A percentile compares a stretch with the other conserved stretches of the same genome.
phyloP scores from a whole-genome alignment of 2,329 filamentous ascomycete genomes.

The Botrytis fragariae region DNA sequence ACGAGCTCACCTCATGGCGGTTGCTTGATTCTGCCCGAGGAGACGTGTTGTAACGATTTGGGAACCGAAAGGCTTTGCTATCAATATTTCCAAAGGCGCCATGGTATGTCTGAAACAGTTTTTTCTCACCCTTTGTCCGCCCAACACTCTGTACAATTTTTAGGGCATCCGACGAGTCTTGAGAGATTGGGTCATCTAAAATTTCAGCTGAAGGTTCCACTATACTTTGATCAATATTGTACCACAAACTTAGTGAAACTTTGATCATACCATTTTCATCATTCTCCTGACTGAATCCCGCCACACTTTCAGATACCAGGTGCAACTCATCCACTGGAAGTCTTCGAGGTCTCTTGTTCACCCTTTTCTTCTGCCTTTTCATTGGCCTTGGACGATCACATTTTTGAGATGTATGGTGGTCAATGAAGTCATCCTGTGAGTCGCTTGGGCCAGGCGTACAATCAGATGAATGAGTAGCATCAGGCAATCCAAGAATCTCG shows the following conservation, averaged over 20 bases:
- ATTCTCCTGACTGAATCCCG: slow-evolving; percentile 16
- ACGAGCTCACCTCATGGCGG: background rate
- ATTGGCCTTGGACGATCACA: background rate
- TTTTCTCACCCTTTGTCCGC: background rate
- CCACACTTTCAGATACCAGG: slow-evolving; percentile 21
- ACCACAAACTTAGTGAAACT: background rate
- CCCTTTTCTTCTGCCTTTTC: slow-evolving; percentile 3
- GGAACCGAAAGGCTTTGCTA: slow-evolving; percentile 27
- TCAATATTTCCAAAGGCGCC: slow-evolving; percentile 22
- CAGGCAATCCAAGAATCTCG: background rate
- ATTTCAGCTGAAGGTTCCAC: slow-evolving; percentile 25
- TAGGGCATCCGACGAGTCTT: slow-evolving; percentile 14
- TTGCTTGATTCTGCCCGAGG: background rate
- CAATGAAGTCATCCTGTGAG: background rate
- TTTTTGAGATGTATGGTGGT: background rate
- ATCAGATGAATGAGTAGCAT: background rate
- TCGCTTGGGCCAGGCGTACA: background rate
- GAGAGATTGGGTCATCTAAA: slow-evolving; percentile 32
- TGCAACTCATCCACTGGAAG: slow-evolving; percentile 29
- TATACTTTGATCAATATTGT: background rate
- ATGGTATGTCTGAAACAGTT: background rate
- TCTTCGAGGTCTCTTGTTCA: slow-evolving; percentile 23
- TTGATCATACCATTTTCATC: slow-evolving; percentile 7
- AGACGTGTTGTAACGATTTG: slow-evolving; percentile 15
- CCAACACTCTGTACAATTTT: background rate